Evolutionary conservation across 2,329 filamentous ascomycete genomes (phyloP), one percentile per base, ranked within the genome.

Genomic region (Fusarium transvaalense): DNA sequence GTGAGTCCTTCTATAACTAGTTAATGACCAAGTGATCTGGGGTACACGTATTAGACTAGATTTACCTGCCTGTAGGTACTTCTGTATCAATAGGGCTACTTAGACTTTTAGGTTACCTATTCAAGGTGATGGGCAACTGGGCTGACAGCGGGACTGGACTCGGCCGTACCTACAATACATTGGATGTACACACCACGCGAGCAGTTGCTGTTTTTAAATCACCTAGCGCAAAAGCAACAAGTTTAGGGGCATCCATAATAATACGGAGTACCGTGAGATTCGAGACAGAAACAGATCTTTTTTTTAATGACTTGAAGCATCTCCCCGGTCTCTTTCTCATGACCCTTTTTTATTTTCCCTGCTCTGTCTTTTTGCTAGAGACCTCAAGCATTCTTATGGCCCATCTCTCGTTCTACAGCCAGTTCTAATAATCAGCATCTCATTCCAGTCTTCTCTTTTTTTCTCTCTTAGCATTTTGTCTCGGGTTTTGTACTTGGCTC

Each of bases 181-280:
- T 29, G 29, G 29, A 29, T 9, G 29, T 29, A 29, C 29, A 58
- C 43, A 27, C 65, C 69, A 73, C 71, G 66, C 71, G 71, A 73
- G 66, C 71, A 70, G 48, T 71, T 73, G 25, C 70, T 71, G 39
- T 57, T 73, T 72, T 68, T 58, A 62, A 34, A 54, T 31, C 47
- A 25, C n/a, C 42, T 42, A 61, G 58, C 21, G 45, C 37, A 37
- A 43, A 34, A 51, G 35, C 25, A 62, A 38, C 35, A 25, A 27
- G 41, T 55, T 58, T 58, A 55, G 56, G 48, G 39, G 56, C 39
- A 41, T 56, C 48, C 48, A 52, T 58, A 58, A 31, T 51, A 51
- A 51, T 51, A 39, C 47, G 32, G 47, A 34, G 46, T 48, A 25
- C 45, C 21, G 29, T 45, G 31, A 43, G 46, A 56, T 51, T 51